Base-by-base conservation (phyloP, 257 asterid genomes). In the Jacaranda copaia region DNA sequence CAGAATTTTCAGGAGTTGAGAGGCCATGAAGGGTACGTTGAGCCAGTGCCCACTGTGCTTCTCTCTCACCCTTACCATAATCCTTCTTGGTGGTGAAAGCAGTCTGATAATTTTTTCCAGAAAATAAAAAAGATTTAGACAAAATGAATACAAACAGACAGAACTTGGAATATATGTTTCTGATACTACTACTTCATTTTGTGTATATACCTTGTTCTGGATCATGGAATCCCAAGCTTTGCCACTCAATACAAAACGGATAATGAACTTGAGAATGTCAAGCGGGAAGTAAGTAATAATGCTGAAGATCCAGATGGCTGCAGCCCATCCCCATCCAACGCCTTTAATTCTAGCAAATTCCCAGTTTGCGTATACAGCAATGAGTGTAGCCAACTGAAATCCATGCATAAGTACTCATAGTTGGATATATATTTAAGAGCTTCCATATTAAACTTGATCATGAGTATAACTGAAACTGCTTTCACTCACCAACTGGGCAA, bases 321-420 rank as follows among this genome's bases (percentile, higher is more conserved):
- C 95, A 12, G 86, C 98, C 98, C 97, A 93, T 25, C 91, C 94
- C 97, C 98, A 93, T 60, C 98, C 98, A 61, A 93, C 80, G 42
- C 98, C 97, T 59, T 83, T 64, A 75, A 93, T 85, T 77, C 97
- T 89, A 18, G 94, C 94, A 4, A 93, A 93, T 64, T 65, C 82
- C 98, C 98, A 93, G 73, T 68, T 38, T 35, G 96, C 92, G 13
- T 91, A 93, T 11, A 91, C 97, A 10, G 96, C 94, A 14, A 93
- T 87, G 0, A 81, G 0, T 0, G 96, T 92, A 4, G 97, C 97
- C 77, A 92, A 9, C 96, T 91, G 75, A n/a, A 70, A 53, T 5
- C n/a, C 8, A 20, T 4, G 56, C 16, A 9, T 16, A 55, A 6
- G 1, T 48, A 4, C 4, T 8, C n/a, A 15, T 72, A 7, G 11